Evolutionary conservation across 176 grass and related monocot species (phyloP).

Genomic region (Elymus sibiricus): DNA sequence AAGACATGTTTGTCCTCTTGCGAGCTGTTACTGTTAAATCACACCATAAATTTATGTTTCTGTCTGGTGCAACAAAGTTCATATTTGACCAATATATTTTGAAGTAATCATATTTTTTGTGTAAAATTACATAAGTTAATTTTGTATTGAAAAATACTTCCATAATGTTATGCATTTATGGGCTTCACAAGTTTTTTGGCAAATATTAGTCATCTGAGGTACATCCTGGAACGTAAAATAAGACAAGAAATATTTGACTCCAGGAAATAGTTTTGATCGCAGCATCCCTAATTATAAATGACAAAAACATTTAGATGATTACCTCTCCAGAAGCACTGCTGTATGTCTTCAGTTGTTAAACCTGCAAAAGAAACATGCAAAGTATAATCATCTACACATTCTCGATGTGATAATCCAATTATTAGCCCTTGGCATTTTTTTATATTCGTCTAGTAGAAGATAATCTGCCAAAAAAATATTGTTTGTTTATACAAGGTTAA

Average conservation of each 20-base stretch:
- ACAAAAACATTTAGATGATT: conserved; percentile 19
- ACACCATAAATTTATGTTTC: background rate
- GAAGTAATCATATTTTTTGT: background rate
- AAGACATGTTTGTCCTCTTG: background rate
- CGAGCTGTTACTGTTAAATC: background rate
- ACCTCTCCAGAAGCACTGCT: conserved; percentile 71
- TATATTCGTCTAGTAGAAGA: background rate
- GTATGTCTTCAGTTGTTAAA: conserved; percentile 61
- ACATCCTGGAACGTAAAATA: conserved; percentile 6
- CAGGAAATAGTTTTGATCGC: background rate
- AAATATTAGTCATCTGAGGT: background rate
- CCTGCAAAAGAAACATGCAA: conserved; percentile 29
- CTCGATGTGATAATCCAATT: background rate
- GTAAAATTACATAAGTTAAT: background rate
- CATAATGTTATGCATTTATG: background rate
- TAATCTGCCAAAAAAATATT: background rate
- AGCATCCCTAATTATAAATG: background rate
- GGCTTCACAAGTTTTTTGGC: background rate
- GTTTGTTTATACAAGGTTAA: background rate
- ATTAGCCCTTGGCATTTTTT: background rate
- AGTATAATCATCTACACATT: conserved; percentile 3
- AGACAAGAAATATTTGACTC: background rate
- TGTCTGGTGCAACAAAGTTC: background rate
- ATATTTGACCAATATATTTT: background rate
- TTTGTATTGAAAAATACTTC: background rate